Percentiles rank a stretch among this genome's conserved stretches.
phyloP scores from a whole-genome alignment of 306 rosid species.

The Coriaria nepalensis region DNA sequence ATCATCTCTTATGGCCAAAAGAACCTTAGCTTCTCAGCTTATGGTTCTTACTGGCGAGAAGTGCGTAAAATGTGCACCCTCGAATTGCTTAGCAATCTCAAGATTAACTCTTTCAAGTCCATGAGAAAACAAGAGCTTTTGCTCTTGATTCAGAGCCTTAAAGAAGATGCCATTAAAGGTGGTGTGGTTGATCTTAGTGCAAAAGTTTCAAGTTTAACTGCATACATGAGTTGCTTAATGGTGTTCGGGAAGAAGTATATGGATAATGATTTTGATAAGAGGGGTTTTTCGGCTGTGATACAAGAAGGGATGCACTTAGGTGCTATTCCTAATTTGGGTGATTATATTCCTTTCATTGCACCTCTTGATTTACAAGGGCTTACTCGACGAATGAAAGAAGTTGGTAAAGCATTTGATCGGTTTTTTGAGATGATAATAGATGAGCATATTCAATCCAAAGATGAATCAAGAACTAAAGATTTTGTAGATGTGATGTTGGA shows the following conservation, averaged over 20 bases:
- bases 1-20: conserved; percentile 31
- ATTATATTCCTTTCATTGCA: conserved; percentile 42
- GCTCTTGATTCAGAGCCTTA: conserved; percentile 18
- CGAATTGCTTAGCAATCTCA: conserved; percentile 38
- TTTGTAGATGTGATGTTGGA: conserved; percentile 55
- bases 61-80: conserved; percentile 53
- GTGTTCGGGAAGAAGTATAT: conserved; percentile 41
- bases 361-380: conserved; percentile 50
- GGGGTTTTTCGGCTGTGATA: conserved; percentile 36
- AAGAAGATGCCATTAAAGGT: conserved; percentile 19
- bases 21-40: conserved; percentile 22
- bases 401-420: conserved; percentile 32
- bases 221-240: conserved; percentile 39
- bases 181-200: conserved; percentile 35
- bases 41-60: conserved; percentile 65
- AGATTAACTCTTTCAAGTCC: conserved; percentile 29
- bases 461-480: conserved; percentile 28
- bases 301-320: conserved; percentile 24
- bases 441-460: conserved; percentile 31
- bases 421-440: conserved; percentile 51
- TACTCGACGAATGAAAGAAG: conserved; percentile 24
- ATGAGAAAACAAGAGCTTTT: conserved; percentile 48
- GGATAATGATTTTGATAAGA: conserved; percentile 37
- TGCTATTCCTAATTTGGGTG: conserved; percentile 32
- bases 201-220: conserved; percentile 17